Conservation (phyloP, 805 yeast genomes). For the Komagataella populi region DNA sequence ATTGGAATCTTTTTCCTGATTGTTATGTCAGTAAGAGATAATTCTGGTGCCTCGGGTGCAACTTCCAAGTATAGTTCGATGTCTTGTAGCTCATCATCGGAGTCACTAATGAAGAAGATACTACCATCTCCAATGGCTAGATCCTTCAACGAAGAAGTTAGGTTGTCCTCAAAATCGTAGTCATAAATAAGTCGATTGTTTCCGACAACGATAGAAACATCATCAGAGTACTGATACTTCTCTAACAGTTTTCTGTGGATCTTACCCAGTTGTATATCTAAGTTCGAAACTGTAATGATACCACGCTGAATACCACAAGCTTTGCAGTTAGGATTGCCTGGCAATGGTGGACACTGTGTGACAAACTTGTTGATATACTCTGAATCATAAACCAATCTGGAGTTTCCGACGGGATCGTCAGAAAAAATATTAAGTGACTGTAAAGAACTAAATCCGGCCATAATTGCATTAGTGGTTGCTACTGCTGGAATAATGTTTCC, state of each 20-base stretch:
- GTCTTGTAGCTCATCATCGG: constrained; percentile 51
- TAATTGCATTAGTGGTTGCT: constrained; percentile 93
- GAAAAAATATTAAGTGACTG: constrained; percentile 46
- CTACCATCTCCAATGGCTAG: constrained; percentile 50
- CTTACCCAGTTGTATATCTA: constrained; percentile 26
- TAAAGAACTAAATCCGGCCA: constrained; percentile 78
- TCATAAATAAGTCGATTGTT: constrained; percentile 60
- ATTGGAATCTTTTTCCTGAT: background rate
- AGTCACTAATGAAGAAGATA: constrained; percentile 63
- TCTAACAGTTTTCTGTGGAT: constrained; percentile 35
- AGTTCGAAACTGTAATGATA: constrained; percentile 21
- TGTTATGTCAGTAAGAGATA: constrained; percentile 14
- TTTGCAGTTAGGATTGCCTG: constrained; percentile 61
- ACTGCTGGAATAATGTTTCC: constrained; percentile 98
- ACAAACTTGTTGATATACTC: constrained; percentile 47
- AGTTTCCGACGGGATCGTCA: constrained; percentile 17
- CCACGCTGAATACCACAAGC: constrained; percentile 50
- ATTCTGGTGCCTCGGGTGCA: constrained; percentile 15
- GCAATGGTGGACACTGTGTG: constrained; percentile 43
- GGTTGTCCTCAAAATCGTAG: constrained; percentile 77
- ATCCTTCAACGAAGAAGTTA: constrained; percentile 28
- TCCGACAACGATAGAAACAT: constrained; percentile 43
- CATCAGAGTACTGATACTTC: constrained; percentile 42
- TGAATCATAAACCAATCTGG: constrained; percentile 39
- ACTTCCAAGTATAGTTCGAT: constrained; percentile 42